These are phyloP conservation scores for Flaveria robusta DNA, from an alignment of 129 eudicot genomes.

Conservation along the genomic window DNA sequence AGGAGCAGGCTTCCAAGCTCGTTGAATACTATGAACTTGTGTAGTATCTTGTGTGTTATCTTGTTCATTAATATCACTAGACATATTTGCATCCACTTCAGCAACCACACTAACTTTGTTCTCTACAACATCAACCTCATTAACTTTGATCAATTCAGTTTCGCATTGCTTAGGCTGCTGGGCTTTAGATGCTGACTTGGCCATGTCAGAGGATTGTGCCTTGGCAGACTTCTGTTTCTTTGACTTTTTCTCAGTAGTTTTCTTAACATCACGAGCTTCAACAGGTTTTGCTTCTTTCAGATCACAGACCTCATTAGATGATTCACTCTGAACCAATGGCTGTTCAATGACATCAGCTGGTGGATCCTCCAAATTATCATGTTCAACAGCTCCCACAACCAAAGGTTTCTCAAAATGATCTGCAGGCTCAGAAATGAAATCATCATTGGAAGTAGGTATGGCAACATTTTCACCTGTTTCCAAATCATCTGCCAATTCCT, in stretches of 20 bases:
- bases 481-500: slow-evolving; percentile 3
- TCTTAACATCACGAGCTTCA: slow-evolving; percentile 57
- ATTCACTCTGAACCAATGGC: slow-evolving; percentile 30
- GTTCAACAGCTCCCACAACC: slow-evolving; percentile 17
- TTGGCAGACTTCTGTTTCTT: slow-evolving; percentile 77
- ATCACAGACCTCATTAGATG: slow-evolving; percentile 26
- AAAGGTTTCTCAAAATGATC: slow-evolving; percentile 29
- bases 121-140: slow-evolving; percentile 36
- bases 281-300: slow-evolving; percentile 46
- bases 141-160: slow-evolving; percentile 35
- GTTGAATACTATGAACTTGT: slow-evolving; percentile 46
- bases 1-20: slow-evolving; percentile 95
- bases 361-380: slow-evolving; percentile 22
- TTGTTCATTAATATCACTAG: slow-evolving; percentile 19
- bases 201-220: slow-evolving; percentile 53
- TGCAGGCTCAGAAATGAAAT: slow-evolving; percentile 30
- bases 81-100: slow-evolving; percentile 10
- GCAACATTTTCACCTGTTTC: slow-evolving; percentile 31
- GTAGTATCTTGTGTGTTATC: slow-evolving; percentile 32
- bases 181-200: slow-evolving; percentile 46
- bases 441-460: slow-evolving; percentile 28
- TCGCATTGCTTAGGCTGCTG: slow-evolving; percentile 56
- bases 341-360: slow-evolving; percentile 22
- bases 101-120: slow-evolving; percentile 32
- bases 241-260: slow-evolving; percentile 70